Base-by-base conservation (phyloP, 1,284 basidiomycete genomes). In the Leccinum cinnamomeum region DNA sequence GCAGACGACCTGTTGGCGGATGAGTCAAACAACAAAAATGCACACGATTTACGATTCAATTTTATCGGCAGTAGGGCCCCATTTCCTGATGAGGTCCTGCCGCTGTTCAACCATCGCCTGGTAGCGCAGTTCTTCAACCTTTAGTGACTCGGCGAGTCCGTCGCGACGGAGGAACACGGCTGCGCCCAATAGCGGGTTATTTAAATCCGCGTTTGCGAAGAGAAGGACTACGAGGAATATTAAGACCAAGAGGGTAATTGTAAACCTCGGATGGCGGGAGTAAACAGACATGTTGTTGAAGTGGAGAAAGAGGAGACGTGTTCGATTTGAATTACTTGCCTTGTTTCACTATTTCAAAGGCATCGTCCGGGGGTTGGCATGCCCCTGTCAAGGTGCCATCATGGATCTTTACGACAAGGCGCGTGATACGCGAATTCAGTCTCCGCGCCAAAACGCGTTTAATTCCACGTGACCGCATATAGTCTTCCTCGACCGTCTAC, bases 361-460 rank as follows among this genome's bases (percentile, higher is more conserved):
- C 37, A 37, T 37, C 7, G 7, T n/a, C 8, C 8, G 8, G 30
- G 8, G 30, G 8, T 25, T 28, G 25, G 25, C 25, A 28, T 28
- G 25, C 25, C 25, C 25, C 25, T 28, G 7, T 28, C 25, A 28
- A 28, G 25, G 0, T 28, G 25, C 25, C 25, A 30, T 30, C 30
- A 30, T 30, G 30, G 30, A 28, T 10, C 30, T 33, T 33, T 67
- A 69, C 68, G 67, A 61, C 70, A 71, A 41, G 41, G 41, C 39
- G 41, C 70, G 57, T 65, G 70, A 25, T 55, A 62, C 59, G 14
- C 20, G 23, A 51, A 51, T 73, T 74, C 18, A 63, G 61, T 74
- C 75, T 76, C 72, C 72, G 72, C 71, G 23, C 59, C 58, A 76
- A 76, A 76, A 70, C 74, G 74, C 74, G 75, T 76, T 76, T 62